phyloP scores from a whole-genome alignment of 1,284 basidiomycete genomes.

The Cryptococcus sp. region DNA sequence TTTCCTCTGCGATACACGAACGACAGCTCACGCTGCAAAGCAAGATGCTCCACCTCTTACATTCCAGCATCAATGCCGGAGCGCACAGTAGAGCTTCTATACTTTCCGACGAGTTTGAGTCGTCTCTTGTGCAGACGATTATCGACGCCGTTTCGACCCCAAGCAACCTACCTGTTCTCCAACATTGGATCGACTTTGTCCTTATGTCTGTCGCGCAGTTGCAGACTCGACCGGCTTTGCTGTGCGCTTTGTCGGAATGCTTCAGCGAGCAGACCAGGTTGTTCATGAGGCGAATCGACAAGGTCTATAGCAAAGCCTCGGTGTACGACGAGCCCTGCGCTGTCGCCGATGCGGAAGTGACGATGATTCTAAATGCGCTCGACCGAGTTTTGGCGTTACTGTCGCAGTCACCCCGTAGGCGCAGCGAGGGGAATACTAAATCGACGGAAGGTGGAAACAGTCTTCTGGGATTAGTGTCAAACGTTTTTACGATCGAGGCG shows the following conservation, averaged over 20 bases:
- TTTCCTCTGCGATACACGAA: conserved; percentile 71
- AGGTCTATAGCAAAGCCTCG: conserved; percentile 46
- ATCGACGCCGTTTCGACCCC: conserved; percentile 73
- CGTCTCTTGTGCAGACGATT: conserved; percentile 70
- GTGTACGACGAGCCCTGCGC: conserved; percentile 42
- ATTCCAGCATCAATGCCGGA: conserved; percentile 73
- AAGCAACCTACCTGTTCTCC: conserved; percentile 74
- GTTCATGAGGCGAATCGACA: conserved; percentile 54
- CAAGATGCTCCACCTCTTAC: conserved; percentile 87
- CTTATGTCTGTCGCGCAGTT: conserved; percentile 85
- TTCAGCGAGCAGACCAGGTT: conserved; percentile 72
- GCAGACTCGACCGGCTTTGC: conserved; percentile 65
- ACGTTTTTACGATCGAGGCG: conserved; percentile 51
- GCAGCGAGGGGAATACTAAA: conserved; percentile 32
- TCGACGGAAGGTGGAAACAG: conserved; percentile 58
- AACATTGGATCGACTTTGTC: conserved; percentile 96
- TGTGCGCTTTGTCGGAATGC: conserved; percentile 79
- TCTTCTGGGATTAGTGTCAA: conserved; percentile 52
- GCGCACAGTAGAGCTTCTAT: neutral
- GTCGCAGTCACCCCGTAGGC: conserved; percentile 16
- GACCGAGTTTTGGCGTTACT: conserved; percentile 75
- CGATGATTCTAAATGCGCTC: conserved; percentile 77
- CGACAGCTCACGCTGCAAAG: conserved; percentile 79
- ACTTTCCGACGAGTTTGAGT: conserved; percentile 27
- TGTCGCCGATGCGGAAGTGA: conserved; percentile 77